Base-by-base conservation (phyloP, 225 moss, liverwort and hornwort species). In the Physcomitrellopsis africana region DNA sequence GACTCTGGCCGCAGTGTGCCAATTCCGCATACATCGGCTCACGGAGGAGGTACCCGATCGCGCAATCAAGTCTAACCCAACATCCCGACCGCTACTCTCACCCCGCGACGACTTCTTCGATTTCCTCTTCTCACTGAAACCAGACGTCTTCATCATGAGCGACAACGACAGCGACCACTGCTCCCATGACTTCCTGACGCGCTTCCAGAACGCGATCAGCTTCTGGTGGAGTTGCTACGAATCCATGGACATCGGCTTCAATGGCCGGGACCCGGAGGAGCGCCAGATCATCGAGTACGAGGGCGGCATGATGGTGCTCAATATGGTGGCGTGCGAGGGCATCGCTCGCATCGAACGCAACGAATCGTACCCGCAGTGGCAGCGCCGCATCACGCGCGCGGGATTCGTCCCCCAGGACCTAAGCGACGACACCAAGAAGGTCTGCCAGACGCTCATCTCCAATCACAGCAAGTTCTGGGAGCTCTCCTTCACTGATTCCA, bases 1-100 rank as follows among this genome's bases (percentile, higher is more conserved):
- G 86, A 80, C 88, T 68, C 79, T 94, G 44, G 90, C 85, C 17
- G 82, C 90, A 2, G 90, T 88, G 44, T 80, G 83, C 55, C 94
- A 94, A 69, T 94, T 92, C 54, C 92, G 94, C 15, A 60, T 94
- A 55, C 92, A 92, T 75, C 77, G 85, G 37, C 81, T 94, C 6
- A 11, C 80, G 57, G 82, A 90, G 22, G 76, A 80, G 60, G 60
- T 57, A 0, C 65, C 68, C 0, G 70, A 64, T 4, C 11, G 1
- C 10, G 44, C 58, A 2, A 20, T 42, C 4, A 59, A 20, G 10
- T 17, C 27, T 11, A 51, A 17, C 3, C 37, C 19, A 19, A 76
- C 85, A 43, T 23, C 52, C 55, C 9, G 32, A 5, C 76, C 85
- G 0, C 57, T 1, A 9, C 73, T 85, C 12, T 76, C 90, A 3